These are phyloP conservation scores for Bromus sterilis DNA, from an alignment of 176 grass and related monocot species.

Conservation along the genomic window DNA sequence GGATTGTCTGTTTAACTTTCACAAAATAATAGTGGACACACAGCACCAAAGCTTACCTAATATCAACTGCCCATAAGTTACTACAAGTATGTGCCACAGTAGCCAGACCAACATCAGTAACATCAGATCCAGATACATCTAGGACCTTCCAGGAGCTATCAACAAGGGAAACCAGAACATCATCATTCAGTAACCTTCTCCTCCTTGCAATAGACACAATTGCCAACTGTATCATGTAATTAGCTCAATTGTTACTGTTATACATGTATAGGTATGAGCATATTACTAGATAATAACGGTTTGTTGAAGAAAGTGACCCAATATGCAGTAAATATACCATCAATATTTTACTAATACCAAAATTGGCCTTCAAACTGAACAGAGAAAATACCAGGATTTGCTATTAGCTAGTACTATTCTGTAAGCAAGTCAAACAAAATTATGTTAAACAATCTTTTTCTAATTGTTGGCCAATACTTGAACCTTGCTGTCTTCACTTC, in stretches of 20 bases:
- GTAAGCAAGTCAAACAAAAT: neutral
- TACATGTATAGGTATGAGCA: neutral
- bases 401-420: neutral
- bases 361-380: neutral
- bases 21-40: neutral
- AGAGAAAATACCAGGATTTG: neutral
- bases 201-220: conserved; percentile 84
- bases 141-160: conserved; percentile 82
- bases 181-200: conserved; percentile 69
- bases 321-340: neutral
- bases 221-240: conserved; percentile 54
- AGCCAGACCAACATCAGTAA: conserved; percentile 61
- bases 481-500: neutral
- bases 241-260: conserved; percentile 21
- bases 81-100: conserved; percentile 58
- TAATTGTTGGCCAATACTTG: neutral
- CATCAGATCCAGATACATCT: conserved; percentile 87
- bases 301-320: neutral
- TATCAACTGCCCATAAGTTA: conserved; percentile 75
- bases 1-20: neutral
- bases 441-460: neutral
- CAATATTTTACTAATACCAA: neutral
- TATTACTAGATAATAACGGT: neutral
- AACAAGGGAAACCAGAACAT: conserved; percentile 60
- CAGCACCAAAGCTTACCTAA: conserved; percentile 48